A percentile compares a stretch with the other conserved stretches of the same genome.
Evolutionary conservation across 805 yeast genomes (phyloP).

Genomic region (Starmerella apis): DNA sequence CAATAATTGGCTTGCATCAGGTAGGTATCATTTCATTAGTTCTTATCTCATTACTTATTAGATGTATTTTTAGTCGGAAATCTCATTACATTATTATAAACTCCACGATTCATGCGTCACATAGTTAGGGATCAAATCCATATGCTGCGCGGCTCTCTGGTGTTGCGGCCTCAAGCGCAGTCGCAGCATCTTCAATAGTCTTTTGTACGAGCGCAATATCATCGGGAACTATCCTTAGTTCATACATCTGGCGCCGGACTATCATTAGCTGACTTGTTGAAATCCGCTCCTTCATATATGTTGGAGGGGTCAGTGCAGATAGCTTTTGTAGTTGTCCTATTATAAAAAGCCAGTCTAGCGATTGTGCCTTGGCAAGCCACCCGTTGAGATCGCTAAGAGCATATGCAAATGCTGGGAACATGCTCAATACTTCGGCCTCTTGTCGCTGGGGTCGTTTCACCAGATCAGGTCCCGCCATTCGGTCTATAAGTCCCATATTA

Average conservation of each 20-base stretch:
- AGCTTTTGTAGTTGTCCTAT: conserved; percentile 8
- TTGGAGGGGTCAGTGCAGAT: background rate
- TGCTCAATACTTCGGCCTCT: background rate
- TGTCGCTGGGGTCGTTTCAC: conserved; percentile 8
- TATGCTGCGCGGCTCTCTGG: background rate
- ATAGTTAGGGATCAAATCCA: conserved; percentile 13
- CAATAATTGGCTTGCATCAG: no score
- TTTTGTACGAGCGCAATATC: conserved; percentile 13
- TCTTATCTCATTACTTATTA: no score
- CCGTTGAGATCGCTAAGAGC: conserved; percentile 3
- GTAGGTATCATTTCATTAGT: no score
- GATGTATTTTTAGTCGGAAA: no score
- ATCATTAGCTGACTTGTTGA: background rate
- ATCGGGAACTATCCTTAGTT: conserved; percentile 16
- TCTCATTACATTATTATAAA: no score
- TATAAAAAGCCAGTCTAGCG: conserved; percentile 14
- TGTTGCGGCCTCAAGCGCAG: background rate
- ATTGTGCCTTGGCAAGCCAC: conserved; percentile 15
- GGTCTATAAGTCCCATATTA: background rate
- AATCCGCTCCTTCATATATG: background rate
- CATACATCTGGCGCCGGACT: conserved; percentile 7
- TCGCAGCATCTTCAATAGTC: conserved; percentile 12
- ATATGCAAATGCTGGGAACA: background rate
- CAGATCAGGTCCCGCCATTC: conserved; percentile 6
- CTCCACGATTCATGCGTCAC: background rate